Evolutionary conservation across 176 grass and related monocot genomes (phyloP).

Genomic region (Typha latifolia): DNA sequence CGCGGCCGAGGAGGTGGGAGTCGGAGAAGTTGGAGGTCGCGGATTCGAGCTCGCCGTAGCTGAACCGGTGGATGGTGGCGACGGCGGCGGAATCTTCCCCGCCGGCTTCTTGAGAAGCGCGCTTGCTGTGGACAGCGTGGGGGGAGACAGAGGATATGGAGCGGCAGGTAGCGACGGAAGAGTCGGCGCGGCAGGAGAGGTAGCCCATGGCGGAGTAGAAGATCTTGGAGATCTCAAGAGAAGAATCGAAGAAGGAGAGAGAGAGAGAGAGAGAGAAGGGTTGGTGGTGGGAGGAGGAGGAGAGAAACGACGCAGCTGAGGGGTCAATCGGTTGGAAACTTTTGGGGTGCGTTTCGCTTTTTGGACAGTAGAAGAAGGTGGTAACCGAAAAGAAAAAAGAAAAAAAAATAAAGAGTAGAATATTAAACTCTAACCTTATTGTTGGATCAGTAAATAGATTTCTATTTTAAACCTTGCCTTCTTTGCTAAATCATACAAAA

Average conservation of each 20-base stretch:
- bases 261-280: not conserved
- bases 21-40: slow-evolving; percentile 78
- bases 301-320: no score
- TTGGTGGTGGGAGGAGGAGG: no score
- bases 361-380: no score
- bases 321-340: no score
- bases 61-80: slow-evolving; percentile 44
- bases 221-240: not conserved
- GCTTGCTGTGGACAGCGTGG: slow-evolving; percentile 18
- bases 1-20: slow-evolving; percentile 60
- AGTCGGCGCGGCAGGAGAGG: slow-evolving; percentile 93
- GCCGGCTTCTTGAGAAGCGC: not conserved
- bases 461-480: no score
- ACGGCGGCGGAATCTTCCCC: not conserved
- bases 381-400: no score
- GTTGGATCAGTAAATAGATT: no score
- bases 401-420: no score
- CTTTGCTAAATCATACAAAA: no score
- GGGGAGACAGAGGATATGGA: slow-evolving; percentile 77
- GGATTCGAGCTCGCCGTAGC: slow-evolving; percentile 61
- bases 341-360: no score
- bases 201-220: slow-evolving; percentile 54
- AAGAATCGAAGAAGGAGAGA: not conserved
- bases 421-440: no score
- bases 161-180: slow-evolving; percentile 71